Conservation (phyloP, 1,139 yeast species). For the Yamadazyma pseudoaaseri region DNA sequence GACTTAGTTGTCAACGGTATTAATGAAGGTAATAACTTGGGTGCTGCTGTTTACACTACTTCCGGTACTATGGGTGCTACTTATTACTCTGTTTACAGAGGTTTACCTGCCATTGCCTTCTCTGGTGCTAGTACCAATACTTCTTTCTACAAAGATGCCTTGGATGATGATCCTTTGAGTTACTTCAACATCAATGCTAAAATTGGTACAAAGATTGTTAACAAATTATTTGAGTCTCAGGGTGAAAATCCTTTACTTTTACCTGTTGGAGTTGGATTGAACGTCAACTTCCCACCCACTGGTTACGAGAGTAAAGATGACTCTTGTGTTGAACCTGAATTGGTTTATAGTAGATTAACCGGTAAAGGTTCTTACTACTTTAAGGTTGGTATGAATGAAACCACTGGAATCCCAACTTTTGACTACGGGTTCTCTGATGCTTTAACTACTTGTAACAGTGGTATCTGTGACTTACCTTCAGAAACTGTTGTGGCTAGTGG, state of each 20-base stretch:
- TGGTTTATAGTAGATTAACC: slow-evolving; percentile 35
- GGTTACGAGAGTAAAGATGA: slow-evolving; percentile 30
- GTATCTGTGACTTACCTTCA: slow-evolving; percentile 37
- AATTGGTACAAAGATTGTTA: slow-evolving; percentile 30
- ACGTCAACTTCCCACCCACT: slow-evolving; percentile 43
- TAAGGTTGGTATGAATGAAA: slow-evolving; percentile 30
- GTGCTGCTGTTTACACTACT: slow-evolving; percentile 39
- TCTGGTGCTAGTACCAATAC: slow-evolving; percentile 44
- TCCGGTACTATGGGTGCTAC: slow-evolving; percentile 52
- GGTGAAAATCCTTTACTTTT: slow-evolving; percentile 31
- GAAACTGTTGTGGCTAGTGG: slow-evolving; percentile 25
- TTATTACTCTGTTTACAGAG: slow-evolving; percentile 42
- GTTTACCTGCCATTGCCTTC: slow-evolving; percentile 44
- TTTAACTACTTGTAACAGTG: slow-evolving; percentile 27
- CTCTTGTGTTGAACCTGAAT: slow-evolving; percentile 33
- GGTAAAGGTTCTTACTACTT: slow-evolving; percentile 31
- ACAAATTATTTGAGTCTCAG: slow-evolving; percentile 29
- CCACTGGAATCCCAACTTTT: slow-evolving; percentile 13
- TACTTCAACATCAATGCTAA: slow-evolving; percentile 38
- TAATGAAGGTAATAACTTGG: slow-evolving; percentile 45
- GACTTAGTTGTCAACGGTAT: slow-evolving; percentile 50
- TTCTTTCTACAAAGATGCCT: slow-evolving; percentile 39
- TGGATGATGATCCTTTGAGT: slow-evolving; percentile 29
- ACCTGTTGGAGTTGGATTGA: slow-evolving; percentile 41
- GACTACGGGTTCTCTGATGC: slow-evolving; percentile 20